Percentiles rank a stretch among this genome's conserved stretches.
Evolutionary conservation across 352 stramenopile species (phyloP).

Genomic region (Globisporangium viniferum): DNA sequence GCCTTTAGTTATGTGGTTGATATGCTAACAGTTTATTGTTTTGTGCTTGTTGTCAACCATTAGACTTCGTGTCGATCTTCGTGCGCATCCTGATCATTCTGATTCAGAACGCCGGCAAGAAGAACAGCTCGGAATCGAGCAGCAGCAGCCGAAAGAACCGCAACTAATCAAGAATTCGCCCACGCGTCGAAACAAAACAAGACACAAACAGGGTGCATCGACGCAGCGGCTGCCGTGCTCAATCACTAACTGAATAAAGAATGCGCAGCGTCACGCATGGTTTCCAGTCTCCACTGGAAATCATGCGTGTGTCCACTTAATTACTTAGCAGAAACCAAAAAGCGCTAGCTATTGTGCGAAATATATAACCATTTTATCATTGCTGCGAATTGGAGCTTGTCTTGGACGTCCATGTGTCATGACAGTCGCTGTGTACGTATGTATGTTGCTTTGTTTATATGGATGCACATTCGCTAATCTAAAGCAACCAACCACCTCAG

Average conservation of each 20-base stretch:
- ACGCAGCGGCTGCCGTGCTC: neutral
- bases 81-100: constrained; percentile 84
- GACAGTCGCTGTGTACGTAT: neutral
- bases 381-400: neutral
- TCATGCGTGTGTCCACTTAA: neutral
- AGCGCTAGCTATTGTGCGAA: neutral
- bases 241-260: neutral
- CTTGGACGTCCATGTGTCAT: neutral
- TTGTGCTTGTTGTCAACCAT: constrained; percentile 2
- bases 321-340: constrained; percentile 1
- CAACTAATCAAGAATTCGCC: constrained; percentile 17
- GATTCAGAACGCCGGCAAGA: constrained; percentile 64
- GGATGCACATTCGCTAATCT: neutral
- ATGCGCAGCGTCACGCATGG: neutral
- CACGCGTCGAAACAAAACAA: neutral
- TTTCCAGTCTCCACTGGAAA: neutral
- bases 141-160: constrained; percentile 30
- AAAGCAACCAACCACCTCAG: neutral
- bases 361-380: constrained; percentile 1
- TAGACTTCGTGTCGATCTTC: constrained; percentile 88
- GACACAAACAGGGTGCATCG: neutral
- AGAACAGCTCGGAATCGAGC: constrained; percentile 26
- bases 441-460: neutral
- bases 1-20: neutral
- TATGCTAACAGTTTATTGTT: constrained; percentile 1